Base-by-base conservation (phyloP, 495 filamentous ascomycete genomes). In the Diplogelasinospora grovesii region DNA sequence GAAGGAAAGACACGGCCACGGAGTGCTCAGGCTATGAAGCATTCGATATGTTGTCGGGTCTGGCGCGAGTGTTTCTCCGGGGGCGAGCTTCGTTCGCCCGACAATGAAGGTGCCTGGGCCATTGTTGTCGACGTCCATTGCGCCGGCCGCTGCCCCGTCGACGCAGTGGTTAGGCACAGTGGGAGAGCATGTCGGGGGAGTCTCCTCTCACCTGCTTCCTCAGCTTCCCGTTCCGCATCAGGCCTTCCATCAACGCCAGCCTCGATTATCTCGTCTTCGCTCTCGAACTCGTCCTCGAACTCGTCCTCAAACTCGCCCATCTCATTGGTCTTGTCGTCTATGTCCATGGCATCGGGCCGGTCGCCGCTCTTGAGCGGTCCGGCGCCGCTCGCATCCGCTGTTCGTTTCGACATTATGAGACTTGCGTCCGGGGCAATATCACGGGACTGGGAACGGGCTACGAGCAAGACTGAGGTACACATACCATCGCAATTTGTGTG, bases 1-100 rank as follows among this genome's bases (percentile, higher is more conserved):
- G 61, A 95, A 94, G 8, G 89, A 95, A 7, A 98, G 77, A 51
- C 92, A 98, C 4, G 92, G 92, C 92, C 92, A 98, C 0, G 86
- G 84, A 11, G 89, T 82, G 60, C 82, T 89, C 30, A 97, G 71
- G 30, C 79, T 84, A 68, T 98, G 92, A 22, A 97, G 79, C 88
- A 98, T 92, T 52, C 95, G 79, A 66, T 98, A 98, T 2, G 92
- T 88, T 5, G 83, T 87, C 25, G 82, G 69, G 62, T 98, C 92
- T 10, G 92, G 89, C 8, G 86, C 75, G 20, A 98, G 73, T 7
- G 86, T 92, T 69, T 98, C 86, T 45, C 86, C 90, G 23, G 86
- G 80, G 38, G 81, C 82, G 39, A 96, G 75, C 63, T 86, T 85
- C 53, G 87, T 81, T 46, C 92, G 76, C 31, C 89, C 89, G 41